Conservation (phyloP, 1,139 yeast species). For the Saccharomyces hybrid region DNA sequence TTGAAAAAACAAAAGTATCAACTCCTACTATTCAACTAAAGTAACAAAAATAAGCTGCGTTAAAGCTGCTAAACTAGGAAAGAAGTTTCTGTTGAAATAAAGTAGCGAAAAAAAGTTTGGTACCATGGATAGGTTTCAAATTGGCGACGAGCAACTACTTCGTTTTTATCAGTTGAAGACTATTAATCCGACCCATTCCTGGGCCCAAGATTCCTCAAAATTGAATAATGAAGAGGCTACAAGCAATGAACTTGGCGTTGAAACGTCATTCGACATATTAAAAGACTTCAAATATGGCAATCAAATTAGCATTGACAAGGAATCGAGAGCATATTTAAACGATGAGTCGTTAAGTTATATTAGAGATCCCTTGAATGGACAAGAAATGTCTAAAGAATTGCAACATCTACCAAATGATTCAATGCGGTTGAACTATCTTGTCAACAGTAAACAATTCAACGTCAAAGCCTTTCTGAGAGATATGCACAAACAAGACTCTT, state of each 20-base stretch:
- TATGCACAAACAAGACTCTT: slow-evolving; percentile 64
- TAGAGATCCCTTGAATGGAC: slow-evolving; percentile 50
- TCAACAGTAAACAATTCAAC: slow-evolving; percentile 66
- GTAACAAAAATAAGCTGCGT: neutral
- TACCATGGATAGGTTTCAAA: slow-evolving; percentile 9
- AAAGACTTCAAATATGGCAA: slow-evolving; percentile 27
- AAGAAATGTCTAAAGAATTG: slow-evolving; percentile 41
- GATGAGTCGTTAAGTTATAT: slow-evolving; percentile 22
- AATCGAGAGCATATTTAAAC: slow-evolving; percentile 13
- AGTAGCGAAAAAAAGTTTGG: neutral
- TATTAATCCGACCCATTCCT: slow-evolving; percentile 34
- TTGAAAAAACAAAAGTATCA: neutral
- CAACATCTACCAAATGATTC: slow-evolving; percentile 37
- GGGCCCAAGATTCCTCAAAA: slow-evolving; percentile 33
- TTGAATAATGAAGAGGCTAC: slow-evolving; percentile 9
- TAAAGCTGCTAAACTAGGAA: neutral
- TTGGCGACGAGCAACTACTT: slow-evolving; percentile 32
- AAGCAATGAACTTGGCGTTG: neutral
- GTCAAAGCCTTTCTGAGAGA: slow-evolving; percentile 61
- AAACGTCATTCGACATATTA: slow-evolving; percentile 31
- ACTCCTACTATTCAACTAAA: neutral
- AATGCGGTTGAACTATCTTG: slow-evolving; percentile 45
- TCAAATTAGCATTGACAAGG: slow-evolving; percentile 18
- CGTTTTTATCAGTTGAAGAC: slow-evolving; percentile 38
- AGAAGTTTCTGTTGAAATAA: slow-evolving; percentile 31